These are phyloP conservation scores for Clonostachys rosea DNA, from an alignment of 2,329 filamentous ascomycete species.

Conservation along the genomic window DNA sequence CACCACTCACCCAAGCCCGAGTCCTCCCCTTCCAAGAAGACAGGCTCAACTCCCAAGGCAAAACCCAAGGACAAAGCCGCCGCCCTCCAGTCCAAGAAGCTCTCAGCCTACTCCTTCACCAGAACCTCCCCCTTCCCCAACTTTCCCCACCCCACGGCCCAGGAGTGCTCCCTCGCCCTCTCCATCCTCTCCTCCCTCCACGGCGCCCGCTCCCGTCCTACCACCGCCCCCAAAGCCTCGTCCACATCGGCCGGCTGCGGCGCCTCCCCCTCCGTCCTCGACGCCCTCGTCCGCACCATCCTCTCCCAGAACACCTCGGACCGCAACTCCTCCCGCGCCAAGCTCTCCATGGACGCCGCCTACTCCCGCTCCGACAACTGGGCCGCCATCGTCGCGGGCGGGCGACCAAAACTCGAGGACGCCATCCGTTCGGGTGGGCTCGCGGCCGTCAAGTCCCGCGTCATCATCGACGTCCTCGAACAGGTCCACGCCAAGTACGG, in stretches of 20 bases:
- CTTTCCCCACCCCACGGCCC: constrained; percentile 58
- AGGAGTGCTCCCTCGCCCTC: constrained; percentile 66
- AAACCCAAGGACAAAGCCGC: constrained; percentile 8
- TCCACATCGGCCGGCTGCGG: constrained; percentile 60
- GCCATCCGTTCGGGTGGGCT: constrained; percentile 71
- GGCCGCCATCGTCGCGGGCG: constrained; percentile 32
- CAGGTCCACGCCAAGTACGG: constrained; percentile 49
- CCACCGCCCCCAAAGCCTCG: constrained; percentile 53
- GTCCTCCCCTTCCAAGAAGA: constrained; percentile 2
- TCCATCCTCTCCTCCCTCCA: constrained; percentile 60
- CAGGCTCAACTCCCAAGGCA: background rate
- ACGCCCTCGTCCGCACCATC: constrained; percentile 46
- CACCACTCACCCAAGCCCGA: constrained; percentile 1
- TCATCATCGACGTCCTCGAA: constrained; percentile 60
- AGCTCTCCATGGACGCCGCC: constrained; percentile 35
- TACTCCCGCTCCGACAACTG: constrained; percentile 38
- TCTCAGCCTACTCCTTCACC: constrained; percentile 34
- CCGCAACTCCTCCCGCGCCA: constrained; percentile 55
- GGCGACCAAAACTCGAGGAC: constrained; percentile 35
- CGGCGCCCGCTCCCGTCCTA: constrained; percentile 58
- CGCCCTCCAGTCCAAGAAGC: constrained; percentile 32
- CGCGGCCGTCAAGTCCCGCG: constrained; percentile 66
- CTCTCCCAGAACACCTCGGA: constrained; percentile 49
- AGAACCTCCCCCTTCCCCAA: constrained; percentile 60
- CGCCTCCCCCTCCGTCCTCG: constrained; percentile 42